Conservation (phyloP, 2,329 filamentous ascomycete species). For the Epichloe uncinata region DNA sequence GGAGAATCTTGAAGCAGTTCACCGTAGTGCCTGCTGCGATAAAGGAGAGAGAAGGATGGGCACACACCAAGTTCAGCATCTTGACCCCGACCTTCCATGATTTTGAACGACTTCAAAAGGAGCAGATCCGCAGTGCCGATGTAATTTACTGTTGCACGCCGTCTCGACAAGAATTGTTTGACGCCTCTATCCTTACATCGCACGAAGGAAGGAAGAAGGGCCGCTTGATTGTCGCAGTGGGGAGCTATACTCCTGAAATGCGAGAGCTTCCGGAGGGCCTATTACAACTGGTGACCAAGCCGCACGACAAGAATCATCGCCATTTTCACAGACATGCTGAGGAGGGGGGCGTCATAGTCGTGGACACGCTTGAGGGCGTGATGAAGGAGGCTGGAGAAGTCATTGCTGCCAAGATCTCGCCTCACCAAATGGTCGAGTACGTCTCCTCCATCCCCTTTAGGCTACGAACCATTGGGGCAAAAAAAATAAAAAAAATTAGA, state of each 20-base stretch:
- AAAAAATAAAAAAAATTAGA: neutral
- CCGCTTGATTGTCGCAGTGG: constrained; percentile 58
- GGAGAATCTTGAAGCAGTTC: constrained; percentile 35
- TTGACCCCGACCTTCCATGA: constrained; percentile 60
- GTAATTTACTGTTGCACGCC: constrained; percentile 87
- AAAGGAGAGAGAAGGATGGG: constrained; percentile 48
- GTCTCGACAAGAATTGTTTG: constrained; percentile 60
- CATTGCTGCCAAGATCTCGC: constrained; percentile 59
- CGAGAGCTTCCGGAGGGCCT: constrained; percentile 70
- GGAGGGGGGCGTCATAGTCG: constrained; percentile 53
- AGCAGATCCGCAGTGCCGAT: constrained; percentile 58
- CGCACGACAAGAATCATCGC: constrained; percentile 29
- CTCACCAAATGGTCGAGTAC: constrained; percentile 68
- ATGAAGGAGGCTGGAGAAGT: constrained; percentile 79
- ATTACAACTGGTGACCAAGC: constrained; percentile 45
- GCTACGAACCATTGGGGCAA: neutral
- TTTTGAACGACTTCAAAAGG: constrained; percentile 50
- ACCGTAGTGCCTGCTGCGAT: constrained; percentile 26
- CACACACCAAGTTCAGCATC: constrained; percentile 51
- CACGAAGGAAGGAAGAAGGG: constrained; percentile 57
- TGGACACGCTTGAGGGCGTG: constrained; percentile 67
- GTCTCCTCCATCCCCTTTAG: constrained; percentile 13
- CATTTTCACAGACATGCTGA: constrained; percentile 55
- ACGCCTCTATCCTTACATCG: constrained; percentile 56
- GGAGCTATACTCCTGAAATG: constrained; percentile 60